Base-by-base conservation (phyloP, 371 early-diverging fungal species). In the Mortierella sp. region DNA sequence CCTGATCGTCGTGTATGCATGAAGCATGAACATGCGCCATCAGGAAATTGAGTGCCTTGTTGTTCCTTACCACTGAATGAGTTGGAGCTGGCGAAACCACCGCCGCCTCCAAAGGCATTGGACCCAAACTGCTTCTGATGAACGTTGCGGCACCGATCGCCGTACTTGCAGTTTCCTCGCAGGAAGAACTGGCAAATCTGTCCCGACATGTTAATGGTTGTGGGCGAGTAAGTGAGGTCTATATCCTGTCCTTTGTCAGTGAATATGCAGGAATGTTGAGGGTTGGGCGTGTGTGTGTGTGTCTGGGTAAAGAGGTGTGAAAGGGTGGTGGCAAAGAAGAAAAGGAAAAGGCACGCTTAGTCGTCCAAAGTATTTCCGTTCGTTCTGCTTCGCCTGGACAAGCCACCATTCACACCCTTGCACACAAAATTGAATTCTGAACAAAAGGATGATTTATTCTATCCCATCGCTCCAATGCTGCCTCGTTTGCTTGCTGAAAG, bases 151-250 rank as follows among this genome's bases (percentile, higher is more conserved):
- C 91, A 91, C 39, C 68, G 77, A 67, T 76, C 87, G 34, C 91
- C 91, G 3, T 79, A 85, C 34, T 65, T 79, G 65, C 91, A 91
- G 44, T 70, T 82, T 4, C 90, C 89, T 68, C 83, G 73, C 53
- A 77, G 86, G 66, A 87, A 91, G 73, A 85, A 90, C 66, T 85
- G 81, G 69, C 91, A 91, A 44, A 83, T 52, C 37, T 55, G 72
- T 8, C 71, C 71, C 8, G 82, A 76, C 80, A 80, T 43, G 64
- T 53, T 48, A 24, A 47, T 53, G 40, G 34, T 6, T 40, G 11
- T 9, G 53, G 41, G 41, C 8, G 50, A 10, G 22, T 37, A 10
- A 31, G 19, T 10, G n/a, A 9, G 7, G 61, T 37, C 22, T 45
- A 45, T 50, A 24, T 50, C 5, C 19, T 34, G 19, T 34, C 37